Base-by-base conservation (phyloP, 2,329 filamentous ascomycete species). In the Fusarium sp. region DNA sequence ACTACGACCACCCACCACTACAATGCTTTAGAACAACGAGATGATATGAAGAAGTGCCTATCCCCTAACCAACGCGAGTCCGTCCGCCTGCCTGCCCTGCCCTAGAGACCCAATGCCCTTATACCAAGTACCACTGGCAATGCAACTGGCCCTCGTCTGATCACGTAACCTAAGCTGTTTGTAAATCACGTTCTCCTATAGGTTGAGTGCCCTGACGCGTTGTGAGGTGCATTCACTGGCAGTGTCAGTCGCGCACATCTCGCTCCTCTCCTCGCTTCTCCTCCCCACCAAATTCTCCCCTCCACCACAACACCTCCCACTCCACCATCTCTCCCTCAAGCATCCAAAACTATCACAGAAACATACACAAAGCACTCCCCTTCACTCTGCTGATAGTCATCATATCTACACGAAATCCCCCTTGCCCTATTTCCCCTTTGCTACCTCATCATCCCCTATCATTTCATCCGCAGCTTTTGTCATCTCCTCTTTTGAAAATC, bases 181-280 rank as follows among this genome's bases (percentile, higher is more conserved):
- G 35, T 48, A 43, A 44, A 61, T 17, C 22, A 30, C 43, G 27
- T 25, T 45, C 17, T 49, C 44, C 19, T 33, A 33, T 47, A 46
- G 60, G 37, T 27, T 9, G 11, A 15, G 35, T 23, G 25, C 15
- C 30, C 39, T 10, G 46, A 45, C 25, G 52, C 51, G 44, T 41
- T 15, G 30, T 41, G 25, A 43, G 58, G 35, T 52, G 20, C 8
- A 32, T 64, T 39, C 37, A 35, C 49, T 20, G 41, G 25, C 52
- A 33, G 14, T 43, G 13, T 30, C 52, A 30, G 39, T 35, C 44
- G 45, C 48, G 37, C 62, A 14, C 41, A 40, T 30, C 25, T 64
- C 15, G 23, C 39, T 22, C 41, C 27, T 30, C 19, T 50, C 30
- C 47, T 63, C 40, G 15, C 20, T 19, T 30, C 23, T 45, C 33